These are phyloP conservation scores for Podospora fimiseda DNA, from an alignment of 495 filamentous ascomycete species.

Conservation along the genomic window DNA sequence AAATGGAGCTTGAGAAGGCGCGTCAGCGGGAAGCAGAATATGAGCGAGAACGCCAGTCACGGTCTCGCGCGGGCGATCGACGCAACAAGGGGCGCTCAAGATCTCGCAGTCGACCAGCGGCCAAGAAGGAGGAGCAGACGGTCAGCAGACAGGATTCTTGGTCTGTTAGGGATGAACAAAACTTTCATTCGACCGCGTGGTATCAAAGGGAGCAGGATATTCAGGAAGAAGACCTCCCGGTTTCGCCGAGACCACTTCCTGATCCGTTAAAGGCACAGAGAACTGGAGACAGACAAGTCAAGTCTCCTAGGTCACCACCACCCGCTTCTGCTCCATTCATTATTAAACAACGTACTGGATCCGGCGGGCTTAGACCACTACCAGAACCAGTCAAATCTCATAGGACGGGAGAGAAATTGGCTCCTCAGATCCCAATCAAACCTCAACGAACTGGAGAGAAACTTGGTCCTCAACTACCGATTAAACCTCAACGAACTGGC, in stretches of 20 bases:
- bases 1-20: constrained; percentile 77
- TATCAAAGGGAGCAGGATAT: constrained; percentile 41
- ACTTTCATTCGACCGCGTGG: constrained; percentile 67
- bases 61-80: constrained; percentile 34
- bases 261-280: constrained; percentile 31
- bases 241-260: constrained; percentile 35
- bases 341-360: constrained; percentile 5
- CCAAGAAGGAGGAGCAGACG: constrained; percentile 24
- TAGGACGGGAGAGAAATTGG: no score
- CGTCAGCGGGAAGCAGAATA: constrained; percentile 83
- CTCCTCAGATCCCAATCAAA: no score
- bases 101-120: constrained; percentile 41
- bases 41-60: constrained; percentile 68
- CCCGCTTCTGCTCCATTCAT: constrained; percentile 8
- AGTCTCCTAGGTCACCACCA: constrained; percentile 3
- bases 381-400: not conserved
- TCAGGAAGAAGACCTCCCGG: constrained; percentile 16
- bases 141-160: constrained; percentile 58
- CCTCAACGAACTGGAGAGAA: no score
- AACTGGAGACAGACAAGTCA: constrained; percentile 15
- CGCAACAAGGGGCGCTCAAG: constrained; percentile 38
- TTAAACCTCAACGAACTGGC: not conserved
- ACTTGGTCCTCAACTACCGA: no score
- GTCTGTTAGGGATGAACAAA: constrained; percentile 62
- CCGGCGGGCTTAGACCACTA: not conserved